These are phyloP conservation scores for Davidsoniella eucalypti DNA, from an alignment of 2,329 filamentous ascomycete species.

Conservation along the genomic window DNA sequence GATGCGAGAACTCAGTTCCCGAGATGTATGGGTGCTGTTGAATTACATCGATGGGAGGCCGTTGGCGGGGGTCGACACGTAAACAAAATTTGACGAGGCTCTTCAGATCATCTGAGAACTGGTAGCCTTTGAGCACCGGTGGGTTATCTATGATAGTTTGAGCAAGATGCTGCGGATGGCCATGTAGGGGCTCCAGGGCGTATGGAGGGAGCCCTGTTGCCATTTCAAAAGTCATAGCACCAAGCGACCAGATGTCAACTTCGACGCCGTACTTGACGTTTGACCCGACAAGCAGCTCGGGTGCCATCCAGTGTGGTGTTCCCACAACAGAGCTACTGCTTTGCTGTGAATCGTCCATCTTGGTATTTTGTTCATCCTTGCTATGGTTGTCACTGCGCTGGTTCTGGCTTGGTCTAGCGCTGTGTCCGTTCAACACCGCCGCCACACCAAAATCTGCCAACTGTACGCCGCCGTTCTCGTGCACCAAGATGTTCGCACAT, in stretches of 20 bases:
- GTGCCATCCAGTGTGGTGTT: slow-evolving; percentile 77
- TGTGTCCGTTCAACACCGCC: slow-evolving; percentile 33
- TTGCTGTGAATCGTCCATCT: no score
- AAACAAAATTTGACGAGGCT: slow-evolving; percentile 59
- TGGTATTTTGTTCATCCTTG: slow-evolving; percentile 41
- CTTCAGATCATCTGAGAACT: slow-evolving; percentile 52
- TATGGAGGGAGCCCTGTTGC: slow-evolving; percentile 63
- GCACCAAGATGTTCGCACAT: slow-evolving; percentile 65
- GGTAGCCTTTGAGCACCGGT: slow-evolving; percentile 53
- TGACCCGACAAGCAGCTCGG: slow-evolving; percentile 47
- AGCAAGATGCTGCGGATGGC: slow-evolving; percentile 26
- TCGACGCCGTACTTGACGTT: slow-evolving; percentile 43
- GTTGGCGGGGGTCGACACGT: slow-evolving; percentile 47
- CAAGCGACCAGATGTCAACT: slow-evolving; percentile 74
- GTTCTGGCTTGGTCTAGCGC: neutral
- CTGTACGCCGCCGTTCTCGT: slow-evolving; percentile 60
- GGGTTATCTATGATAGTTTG: slow-evolving; percentile 42
- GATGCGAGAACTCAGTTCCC: slow-evolving; percentile 45
- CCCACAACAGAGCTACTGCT: slow-evolving; percentile 49
- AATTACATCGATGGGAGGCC: slow-evolving; percentile 53
- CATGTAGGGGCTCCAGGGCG: slow-evolving; percentile 28
- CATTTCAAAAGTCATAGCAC: slow-evolving; percentile 66
- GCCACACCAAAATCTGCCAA: slow-evolving; percentile 68
- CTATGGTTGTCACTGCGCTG: slow-evolving; percentile 40
- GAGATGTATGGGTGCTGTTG: slow-evolving; percentile 53